These are phyloP conservation scores for Xylariaceae sp. DNA, from an alignment of 2,329 filamentous ascomycete species.

Conservation along the genomic window DNA sequence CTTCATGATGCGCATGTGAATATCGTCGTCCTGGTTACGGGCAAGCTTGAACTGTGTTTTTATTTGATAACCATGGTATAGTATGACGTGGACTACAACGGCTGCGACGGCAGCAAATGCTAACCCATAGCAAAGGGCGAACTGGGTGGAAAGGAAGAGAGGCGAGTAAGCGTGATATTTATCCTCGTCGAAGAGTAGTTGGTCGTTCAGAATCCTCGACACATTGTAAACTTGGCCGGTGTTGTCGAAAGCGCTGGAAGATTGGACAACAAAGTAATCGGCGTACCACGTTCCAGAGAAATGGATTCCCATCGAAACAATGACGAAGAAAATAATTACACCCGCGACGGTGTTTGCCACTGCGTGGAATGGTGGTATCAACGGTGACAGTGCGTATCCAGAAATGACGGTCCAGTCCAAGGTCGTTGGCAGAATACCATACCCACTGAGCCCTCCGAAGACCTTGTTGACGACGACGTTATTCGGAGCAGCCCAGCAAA, in stretches of 20 bases:
- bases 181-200: slow-evolving; percentile 60
- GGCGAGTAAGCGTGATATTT: slow-evolving; percentile 68
- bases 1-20: slow-evolving; percentile 64
- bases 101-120: slow-evolving; percentile 69
- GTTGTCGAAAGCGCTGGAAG: slow-evolving; percentile 66
- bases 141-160: slow-evolving; percentile 66
- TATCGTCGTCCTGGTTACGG: slow-evolving; percentile 54
- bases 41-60: slow-evolving; percentile 58
- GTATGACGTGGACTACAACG: slow-evolving; percentile 57
- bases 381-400: slow-evolving; percentile 58
- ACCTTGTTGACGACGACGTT: slow-evolving; percentile 66
- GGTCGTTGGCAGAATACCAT: slow-evolving; percentile 65
- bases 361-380: slow-evolving; percentile 63
- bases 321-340: slow-evolving; percentile 57
- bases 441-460: slow-evolving; percentile 63
- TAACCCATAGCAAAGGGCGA: slow-evolving; percentile 61
- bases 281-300: slow-evolving; percentile 60
- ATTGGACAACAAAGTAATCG: slow-evolving; percentile 64
- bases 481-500: slow-evolving; percentile 59
- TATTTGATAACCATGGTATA: slow-evolving; percentile 60
- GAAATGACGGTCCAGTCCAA: slow-evolving; percentile 68
- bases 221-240: slow-evolving; percentile 63
- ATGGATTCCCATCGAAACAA: slow-evolving; percentile 61
- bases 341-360: slow-evolving; percentile 61
- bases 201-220: slow-evolving; percentile 57